Conservation (phyloP, 495 filamentous ascomycete species). For the Aspergillus carlsbadensis region DNA sequence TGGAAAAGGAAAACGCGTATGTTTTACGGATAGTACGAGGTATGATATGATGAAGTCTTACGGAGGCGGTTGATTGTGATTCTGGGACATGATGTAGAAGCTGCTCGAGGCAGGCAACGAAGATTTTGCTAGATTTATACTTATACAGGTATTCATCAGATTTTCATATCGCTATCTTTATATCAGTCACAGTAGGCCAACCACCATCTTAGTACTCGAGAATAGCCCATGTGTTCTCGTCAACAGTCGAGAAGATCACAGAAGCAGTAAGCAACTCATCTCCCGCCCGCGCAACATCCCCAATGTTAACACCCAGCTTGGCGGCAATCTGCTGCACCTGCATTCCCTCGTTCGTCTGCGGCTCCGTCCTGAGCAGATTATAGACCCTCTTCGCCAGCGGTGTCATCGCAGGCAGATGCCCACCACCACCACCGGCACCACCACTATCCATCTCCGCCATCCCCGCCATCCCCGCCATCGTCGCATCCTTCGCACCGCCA, state of each 20-base stretch:
- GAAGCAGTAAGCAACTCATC: slow-evolving; percentile 74
- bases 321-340: slow-evolving; percentile 73
- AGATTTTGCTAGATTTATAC: neutral
- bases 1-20: neutral
- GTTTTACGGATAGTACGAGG: neutral
- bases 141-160: neutral
- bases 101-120: neutral
- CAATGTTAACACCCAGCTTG: slow-evolving; percentile 56
- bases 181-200: slow-evolving; percentile 2
- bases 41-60: neutral
- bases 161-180: neutral
- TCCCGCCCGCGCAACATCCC: slow-evolving; percentile 70
- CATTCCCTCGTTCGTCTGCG: slow-evolving; percentile 74
- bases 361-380: slow-evolving; percentile 57
- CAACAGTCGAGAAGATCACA: slow-evolving; percentile 84
- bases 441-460: slow-evolving; percentile 28
- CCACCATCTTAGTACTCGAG: slow-evolving; percentile 52
- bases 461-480: slow-evolving; percentile 41
- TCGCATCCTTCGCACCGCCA: slow-evolving; percentile 23
- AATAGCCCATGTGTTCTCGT: slow-evolving; percentile 78
- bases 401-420: slow-evolving; percentile 50
- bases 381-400: slow-evolving; percentile 64
- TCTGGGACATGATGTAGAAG: neutral
- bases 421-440: slow-evolving; percentile 15
- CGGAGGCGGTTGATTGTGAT: neutral